These are phyloP conservation scores for Trichoderma hamatum DNA, from an alignment of 2,329 filamentous ascomycete genomes.

Conservation along the genomic window DNA sequence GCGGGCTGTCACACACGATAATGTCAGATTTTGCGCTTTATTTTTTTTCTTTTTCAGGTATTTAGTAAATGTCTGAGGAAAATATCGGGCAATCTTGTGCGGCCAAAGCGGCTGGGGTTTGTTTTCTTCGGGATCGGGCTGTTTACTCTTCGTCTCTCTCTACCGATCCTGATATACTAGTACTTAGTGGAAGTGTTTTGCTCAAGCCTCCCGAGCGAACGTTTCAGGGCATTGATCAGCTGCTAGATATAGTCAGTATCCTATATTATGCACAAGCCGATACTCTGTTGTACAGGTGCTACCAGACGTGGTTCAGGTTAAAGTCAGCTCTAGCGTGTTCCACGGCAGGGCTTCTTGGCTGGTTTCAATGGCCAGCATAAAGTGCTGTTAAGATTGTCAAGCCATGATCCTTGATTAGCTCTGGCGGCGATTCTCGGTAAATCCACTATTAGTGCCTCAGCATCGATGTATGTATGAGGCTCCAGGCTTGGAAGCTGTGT, in stretches of 20 bases:
- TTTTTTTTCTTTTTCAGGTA: not conserved
- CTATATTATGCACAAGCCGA: not conserved
- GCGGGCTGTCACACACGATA: not conserved
- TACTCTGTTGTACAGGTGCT: not conserved
- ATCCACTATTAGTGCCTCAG: not conserved
- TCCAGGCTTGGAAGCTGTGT: not conserved
- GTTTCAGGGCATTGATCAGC: not conserved
- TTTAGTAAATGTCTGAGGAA: not conserved
- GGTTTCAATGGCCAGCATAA: not conserved
- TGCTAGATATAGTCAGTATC: not conserved
- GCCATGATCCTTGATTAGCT: conserved; percentile 7
- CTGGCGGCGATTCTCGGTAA: not conserved
- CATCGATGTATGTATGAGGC: not conserved
- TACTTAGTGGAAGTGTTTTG: not conserved
- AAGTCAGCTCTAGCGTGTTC: conserved; percentile 6
- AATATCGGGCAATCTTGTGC: not conserved
- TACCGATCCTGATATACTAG: not conserved
- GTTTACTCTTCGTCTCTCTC: not conserved
- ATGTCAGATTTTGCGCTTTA: not conserved
- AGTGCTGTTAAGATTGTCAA: not conserved
- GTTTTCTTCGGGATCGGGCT: not conserved
- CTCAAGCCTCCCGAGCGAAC: not conserved
- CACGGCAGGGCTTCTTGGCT: not conserved
- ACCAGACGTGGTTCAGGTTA: not conserved
- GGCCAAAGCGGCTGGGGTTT: not conserved